phyloP scores from a whole-genome alignment of 2,329 filamentous ascomycete genomes.

The Endoconidiophora laricicola region DNA sequence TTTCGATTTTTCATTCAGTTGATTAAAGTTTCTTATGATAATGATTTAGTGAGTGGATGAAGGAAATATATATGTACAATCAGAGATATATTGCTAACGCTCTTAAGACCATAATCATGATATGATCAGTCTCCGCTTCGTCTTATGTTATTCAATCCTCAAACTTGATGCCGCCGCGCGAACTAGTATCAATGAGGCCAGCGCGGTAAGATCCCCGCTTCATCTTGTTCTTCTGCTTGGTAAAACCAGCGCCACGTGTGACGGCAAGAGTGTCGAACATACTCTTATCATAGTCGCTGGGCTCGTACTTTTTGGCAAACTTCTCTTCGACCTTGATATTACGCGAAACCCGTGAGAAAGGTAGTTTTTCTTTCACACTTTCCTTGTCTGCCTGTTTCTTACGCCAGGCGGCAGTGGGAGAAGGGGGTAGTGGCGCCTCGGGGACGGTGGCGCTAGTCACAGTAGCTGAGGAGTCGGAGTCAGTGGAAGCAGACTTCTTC shows the following conservation, averaged over 20 bases:
- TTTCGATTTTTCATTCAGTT: too few relatives aligned
- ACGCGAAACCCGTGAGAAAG: conserved; percentile 62
- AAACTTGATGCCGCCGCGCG: conserved; percentile 83
- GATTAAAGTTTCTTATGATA: too few relatives aligned
- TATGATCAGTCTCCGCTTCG: background rate
- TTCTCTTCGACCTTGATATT: conserved; percentile 50
- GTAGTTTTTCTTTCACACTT: conserved; percentile 42
- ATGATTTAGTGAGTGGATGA: too few relatives aligned
- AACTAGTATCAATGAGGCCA: conserved; percentile 66
- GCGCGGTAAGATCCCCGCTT: conserved; percentile 82
- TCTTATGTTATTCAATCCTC: conserved; percentile 44
- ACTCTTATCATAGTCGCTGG: conserved; percentile 75
- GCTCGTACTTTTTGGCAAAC: conserved; percentile 66
- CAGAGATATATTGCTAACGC: too few relatives aligned
- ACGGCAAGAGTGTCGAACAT: conserved; percentile 79
- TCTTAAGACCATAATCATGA: background rate
- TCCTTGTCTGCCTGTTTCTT: conserved; percentile 31
- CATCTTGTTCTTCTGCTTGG: conserved; percentile 99
- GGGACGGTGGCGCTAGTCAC: conserved; percentile 35
- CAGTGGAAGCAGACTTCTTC: conserved; percentile 23
- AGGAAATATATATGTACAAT: too few relatives aligned
- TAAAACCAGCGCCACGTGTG: conserved; percentile 92
- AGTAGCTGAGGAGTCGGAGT: conserved; percentile 30
- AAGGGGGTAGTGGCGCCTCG: conserved; percentile 35
- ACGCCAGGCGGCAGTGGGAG: conserved; percentile 27